These are phyloP conservation scores for Nicotiana otophora DNA, from an alignment of 257 asterid species.

Conservation along the genomic window DNA sequence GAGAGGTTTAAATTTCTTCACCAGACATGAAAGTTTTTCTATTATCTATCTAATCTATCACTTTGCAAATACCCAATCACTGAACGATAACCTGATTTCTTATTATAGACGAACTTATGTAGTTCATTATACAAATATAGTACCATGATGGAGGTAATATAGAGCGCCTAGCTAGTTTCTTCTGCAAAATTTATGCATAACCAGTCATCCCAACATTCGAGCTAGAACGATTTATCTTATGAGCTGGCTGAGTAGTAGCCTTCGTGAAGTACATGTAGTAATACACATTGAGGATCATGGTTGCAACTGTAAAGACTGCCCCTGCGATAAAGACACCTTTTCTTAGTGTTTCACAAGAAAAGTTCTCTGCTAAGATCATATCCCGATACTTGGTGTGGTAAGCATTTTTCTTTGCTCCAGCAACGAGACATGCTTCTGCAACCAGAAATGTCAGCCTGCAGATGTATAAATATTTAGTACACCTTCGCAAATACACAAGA, in stretches of 20 bases:
- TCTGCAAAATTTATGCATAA: conserved; percentile 29
- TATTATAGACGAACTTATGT: neutral
- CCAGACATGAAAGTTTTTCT: neutral
- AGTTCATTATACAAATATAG: neutral
- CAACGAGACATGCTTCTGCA: conserved; percentile 73
- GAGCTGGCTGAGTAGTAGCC: conserved; percentile 63
- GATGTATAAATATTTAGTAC: neutral
- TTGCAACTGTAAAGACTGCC: conserved; percentile 73
- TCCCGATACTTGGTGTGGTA: conserved; percentile 76
- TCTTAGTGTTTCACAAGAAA: conserved; percentile 69
- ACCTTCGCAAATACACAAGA: neutral
- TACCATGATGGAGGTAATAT: neutral
- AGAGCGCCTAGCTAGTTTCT: neutral
- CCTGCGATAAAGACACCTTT: conserved; percentile 94
- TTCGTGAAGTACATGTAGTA: conserved; percentile 70
- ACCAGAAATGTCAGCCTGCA: conserved; percentile 70
- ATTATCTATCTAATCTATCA: neutral
- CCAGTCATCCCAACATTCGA: conserved; percentile 58
- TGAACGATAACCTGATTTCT: neutral
- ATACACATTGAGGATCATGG: conserved; percentile 69
- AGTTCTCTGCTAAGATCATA: conserved; percentile 49
- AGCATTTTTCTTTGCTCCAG: conserved; percentile 68
- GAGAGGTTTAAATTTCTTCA: neutral
- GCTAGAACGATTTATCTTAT: conserved; percentile 37
- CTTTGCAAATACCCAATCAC: neutral